These are phyloP conservation scores for Pinus tabuliformis DNA, from an alignment of 75 land plant genomes.

Conservation along the genomic window DNA sequence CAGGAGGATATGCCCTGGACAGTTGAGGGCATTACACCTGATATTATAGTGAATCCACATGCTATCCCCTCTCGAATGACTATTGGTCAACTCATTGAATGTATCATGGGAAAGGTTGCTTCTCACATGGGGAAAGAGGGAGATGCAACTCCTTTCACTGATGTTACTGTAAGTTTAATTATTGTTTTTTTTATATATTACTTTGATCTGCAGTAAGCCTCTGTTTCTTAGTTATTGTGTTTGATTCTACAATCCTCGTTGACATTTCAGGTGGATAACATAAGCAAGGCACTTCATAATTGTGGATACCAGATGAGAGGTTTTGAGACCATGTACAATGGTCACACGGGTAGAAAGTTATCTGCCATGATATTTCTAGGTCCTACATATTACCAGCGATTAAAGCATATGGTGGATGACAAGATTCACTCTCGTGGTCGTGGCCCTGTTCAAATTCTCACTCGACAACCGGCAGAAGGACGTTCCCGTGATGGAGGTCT, in stretches of 20 bases:
- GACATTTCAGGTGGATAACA: slow-evolving; percentile 79
- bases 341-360: slow-evolving; percentile 88
- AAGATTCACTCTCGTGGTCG: slow-evolving; percentile 98
- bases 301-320: slow-evolving; percentile 99
- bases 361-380: slow-evolving; percentile 96
- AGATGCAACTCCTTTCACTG: slow-evolving; percentile 99
- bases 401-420: slow-evolving; percentile 99
- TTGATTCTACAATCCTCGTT: neutral
- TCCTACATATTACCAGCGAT: slow-evolving; percentile 95
- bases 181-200: neutral
- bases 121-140: slow-evolving; percentile 99
- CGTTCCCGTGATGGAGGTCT: slow-evolving; percentile 99
- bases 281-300: slow-evolving; percentile 95
- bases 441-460: slow-evolving; percentile 97
- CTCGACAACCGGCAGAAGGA: slow-evolving; percentile 99
- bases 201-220: neutral
- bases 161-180: slow-evolving; percentile 80
- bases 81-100: slow-evolving; percentile 98
- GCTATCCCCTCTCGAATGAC: slow-evolving; percentile 99
- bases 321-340: slow-evolving; percentile 99
- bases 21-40: slow-evolving; percentile 96
- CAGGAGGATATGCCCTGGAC: slow-evolving; percentile 99
- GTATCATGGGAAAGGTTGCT: slow-evolving; percentile 99
- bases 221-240: neutral
- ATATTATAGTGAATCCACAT: slow-evolving; percentile 98